Base-by-base conservation (phyloP, 2,329 filamentous ascomycete species). In the Sordariomycetes sp. region DNA sequence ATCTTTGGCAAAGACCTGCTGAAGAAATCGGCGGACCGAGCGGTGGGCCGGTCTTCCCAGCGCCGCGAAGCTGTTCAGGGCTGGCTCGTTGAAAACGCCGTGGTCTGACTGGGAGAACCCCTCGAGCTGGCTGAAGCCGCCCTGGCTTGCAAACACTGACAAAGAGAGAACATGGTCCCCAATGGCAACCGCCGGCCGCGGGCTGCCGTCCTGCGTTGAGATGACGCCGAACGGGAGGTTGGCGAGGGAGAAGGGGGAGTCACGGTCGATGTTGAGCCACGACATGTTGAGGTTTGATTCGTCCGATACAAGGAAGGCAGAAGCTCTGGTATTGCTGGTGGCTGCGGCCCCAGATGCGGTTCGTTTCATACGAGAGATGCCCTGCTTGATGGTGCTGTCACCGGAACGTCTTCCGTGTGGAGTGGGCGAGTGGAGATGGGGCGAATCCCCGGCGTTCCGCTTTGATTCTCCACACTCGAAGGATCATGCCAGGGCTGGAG, bases 211-310 rank as follows among this genome's bases (percentile, higher is more conserved):
- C 2, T 76, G 62, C 1, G 86, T 87, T 34, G 84, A 87, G 67
- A 94, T 89, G 74, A 94, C 85, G 65, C 89, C 89, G 66, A 93
- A 93, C 1, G 89, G 89, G 58, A 94, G 86, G 68, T 94, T 94
- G 66, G 86, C 83, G 56, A 93, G 74, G 10, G 88, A 90, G 72
- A 92, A 92, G 65, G 70, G 71, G 51, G 65, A 70, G 3, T 68
- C 65, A n/a, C 70, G 65, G n/a, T 69, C 62, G 20, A 75, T 64
- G 10, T 64, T 55, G 6, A 70, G 59, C 68, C 68, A 70, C 43
- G 68, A 70, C n/a, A n/a, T n/a, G n/a, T n/a, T n/a, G n/a, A n/a
- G n/a, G n/a, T n/a, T n/a, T n/a, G n/a, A n/a, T n/a, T n/a, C n/a
- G n/a, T n/a, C n/a, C n/a, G n/a, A n/a, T n/a, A n/a, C n/a, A n/a